Conservation (phyloP, 768 basidiomycete species). For the Aureoboletus auriporus region DNA sequence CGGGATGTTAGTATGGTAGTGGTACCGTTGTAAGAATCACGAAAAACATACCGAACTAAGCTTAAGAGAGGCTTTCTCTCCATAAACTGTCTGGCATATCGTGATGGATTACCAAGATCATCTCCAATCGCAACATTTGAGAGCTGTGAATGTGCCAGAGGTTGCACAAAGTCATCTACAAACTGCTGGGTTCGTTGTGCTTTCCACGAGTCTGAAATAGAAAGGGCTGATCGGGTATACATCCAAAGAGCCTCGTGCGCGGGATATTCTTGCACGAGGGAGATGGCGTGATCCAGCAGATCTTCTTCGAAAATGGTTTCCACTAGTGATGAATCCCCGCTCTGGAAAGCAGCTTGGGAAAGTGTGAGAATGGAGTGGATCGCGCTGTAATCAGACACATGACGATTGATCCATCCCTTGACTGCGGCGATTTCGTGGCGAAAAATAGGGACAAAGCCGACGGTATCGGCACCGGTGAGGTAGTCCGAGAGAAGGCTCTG, state of each 20-base stretch:
- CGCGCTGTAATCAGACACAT: conserved; percentile 66
- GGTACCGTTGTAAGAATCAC: no score
- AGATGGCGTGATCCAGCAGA: conserved; percentile 39
- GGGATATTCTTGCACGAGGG: conserved; percentile 49
- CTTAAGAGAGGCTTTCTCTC: not conserved
- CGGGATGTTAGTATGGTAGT: no score
- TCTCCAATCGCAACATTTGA: not conserved
- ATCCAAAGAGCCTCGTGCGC: conserved; percentile 63
- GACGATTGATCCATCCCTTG: conserved; percentile 54
- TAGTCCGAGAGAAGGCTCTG: conserved; percentile 21
- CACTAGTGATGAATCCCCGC: conserved; percentile 2
- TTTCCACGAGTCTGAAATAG: not conserved
- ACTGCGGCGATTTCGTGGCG: conserved; percentile 35
- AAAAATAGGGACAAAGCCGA: conserved; percentile 31
- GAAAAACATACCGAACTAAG: not conserved
- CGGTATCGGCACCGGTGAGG: conserved; percentile 11
- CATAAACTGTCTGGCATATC: conserved; percentile 12
- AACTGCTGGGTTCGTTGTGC: conserved; percentile 7
- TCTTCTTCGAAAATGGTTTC: conserved; percentile 3
- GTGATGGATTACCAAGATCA: not conserved
- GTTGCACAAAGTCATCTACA: conserved; percentile 12
- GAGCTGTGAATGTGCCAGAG: conserved; percentile 7
- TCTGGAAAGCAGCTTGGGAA: conserved; percentile 15
- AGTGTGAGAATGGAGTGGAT: conserved; percentile 49
- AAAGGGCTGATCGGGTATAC: conserved; percentile 29